Percentiles rank a stretch among this genome's conserved stretches.
Conservation (phyloP, 140 eudicot species). For the Ambrosia hybrid region DNA sequence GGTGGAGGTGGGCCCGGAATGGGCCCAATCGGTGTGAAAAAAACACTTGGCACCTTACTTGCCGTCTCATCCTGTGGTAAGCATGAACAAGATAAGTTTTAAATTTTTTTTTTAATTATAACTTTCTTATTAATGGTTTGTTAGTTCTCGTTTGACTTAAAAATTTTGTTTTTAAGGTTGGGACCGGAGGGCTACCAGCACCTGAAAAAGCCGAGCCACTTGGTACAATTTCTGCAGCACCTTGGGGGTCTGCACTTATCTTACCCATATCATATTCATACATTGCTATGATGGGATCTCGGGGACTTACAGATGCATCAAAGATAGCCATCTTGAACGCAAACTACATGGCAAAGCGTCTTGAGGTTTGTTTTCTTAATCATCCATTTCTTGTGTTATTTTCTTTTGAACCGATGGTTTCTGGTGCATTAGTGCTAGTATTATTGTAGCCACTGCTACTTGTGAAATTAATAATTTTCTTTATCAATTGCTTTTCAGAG, state of each 20-base stretch:
- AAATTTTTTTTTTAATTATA: no score
- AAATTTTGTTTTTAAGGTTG: conserved; percentile 43
- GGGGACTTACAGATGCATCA: conserved; percentile 89
- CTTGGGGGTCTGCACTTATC: conserved; percentile 98
- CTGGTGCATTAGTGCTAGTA: conserved; percentile 6
- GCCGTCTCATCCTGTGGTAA: conserved; percentile 99
- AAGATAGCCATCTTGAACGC: conserved; percentile 96
- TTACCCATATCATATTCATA: conserved; percentile 95
- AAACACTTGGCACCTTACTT: conserved; percentile 91
- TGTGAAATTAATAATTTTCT: conserved; percentile 22
- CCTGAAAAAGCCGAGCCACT: conserved; percentile 78
- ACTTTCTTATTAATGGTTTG: neutral
- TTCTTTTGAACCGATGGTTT: conserved; percentile 1
- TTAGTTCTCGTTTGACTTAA: conserved; percentile 18
- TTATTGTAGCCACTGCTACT: neutral
- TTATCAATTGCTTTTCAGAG: conserved; percentile 46
- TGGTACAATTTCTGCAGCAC: conserved; percentile 97
- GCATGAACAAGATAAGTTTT: conserved; percentile 2
- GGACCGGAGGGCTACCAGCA: conserved; percentile 94
- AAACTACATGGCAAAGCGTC: conserved; percentile 95
- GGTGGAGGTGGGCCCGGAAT: conserved; percentile 99
- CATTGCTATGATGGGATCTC: conserved; percentile 98
- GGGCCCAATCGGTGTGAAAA: conserved; percentile 99
- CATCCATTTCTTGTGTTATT: neutral
- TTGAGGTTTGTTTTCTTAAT: conserved; percentile 60